Base-by-base conservation (phyloP, 371 early-diverging fungal genomes). In the Zopfochytrium polystomum region DNA sequence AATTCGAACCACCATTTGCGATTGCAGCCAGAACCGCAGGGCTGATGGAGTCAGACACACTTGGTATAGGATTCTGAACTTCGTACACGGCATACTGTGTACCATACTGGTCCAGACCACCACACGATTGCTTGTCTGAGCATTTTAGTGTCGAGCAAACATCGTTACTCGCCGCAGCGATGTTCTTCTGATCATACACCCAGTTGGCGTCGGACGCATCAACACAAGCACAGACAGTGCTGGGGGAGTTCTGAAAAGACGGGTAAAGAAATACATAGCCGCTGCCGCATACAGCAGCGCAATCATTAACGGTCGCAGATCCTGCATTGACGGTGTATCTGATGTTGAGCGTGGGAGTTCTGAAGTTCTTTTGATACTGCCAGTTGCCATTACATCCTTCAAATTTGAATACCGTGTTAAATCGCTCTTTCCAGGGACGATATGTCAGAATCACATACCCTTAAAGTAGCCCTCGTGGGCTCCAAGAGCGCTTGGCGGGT, bases 321-420 rank as follows among this genome's bases (percentile, higher is more conserved):
- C 18, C 38, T 7, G 38, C 38, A 38, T 7, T 7, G 11, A 38
- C 38, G 11, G 38, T 38, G 38, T 11, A 38, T 18, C 18, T 7
- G 11, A 38, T 18, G 38, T 38, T 18, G 11, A 38, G 18, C 38
- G 38, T 18, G 11, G 38, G 38, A 7, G 38, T 38, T 7, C 7
- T 7, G 38, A 38, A 38, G 7, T 38, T 38, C 11, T 7, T 38
- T 38, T 38, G 38, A 18, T 38, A 38, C 38, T 38, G 11, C 38
- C 38, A 38, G 38, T 38, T 38, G 38, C 38, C 38, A 18, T 38
- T 38, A 18, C 38, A 38, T 38, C 38, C 38, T 38, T 38, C n/a
- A n/a, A n/a, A n/a, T n/a, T n/a, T n/a, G n/a, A n/a, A n/a, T n/a
- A n/a, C n/a, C n/a, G n/a, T n/a, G n/a, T n/a, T n/a, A n/a, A n/a